Evolutionary conservation across 148 eudicot species (phyloP), one percentile per base, ranked within the genome.

Genomic region (Beta vulgaris): DNA sequence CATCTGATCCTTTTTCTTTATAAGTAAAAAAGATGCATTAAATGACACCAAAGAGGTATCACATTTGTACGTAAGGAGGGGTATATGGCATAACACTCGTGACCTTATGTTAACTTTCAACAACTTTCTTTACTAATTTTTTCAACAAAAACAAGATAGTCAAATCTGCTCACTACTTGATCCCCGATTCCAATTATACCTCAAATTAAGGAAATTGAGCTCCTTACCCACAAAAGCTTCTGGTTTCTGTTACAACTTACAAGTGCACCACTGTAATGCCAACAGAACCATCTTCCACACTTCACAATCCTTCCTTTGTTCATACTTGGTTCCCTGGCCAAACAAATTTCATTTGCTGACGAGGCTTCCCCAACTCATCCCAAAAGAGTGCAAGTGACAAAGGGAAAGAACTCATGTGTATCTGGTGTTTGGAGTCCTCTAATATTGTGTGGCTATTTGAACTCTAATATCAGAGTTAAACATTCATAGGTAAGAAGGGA

Each of bases 401-500:
- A 36, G 26, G n/a, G 43, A 37, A 21, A 37, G 28, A 21, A 36
- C 14, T 36, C 42, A 36, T n/a, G 46, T 34, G 42, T n/a, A 64
- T n/a, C 34, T 43, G 16, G 40, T 62, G 65, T 39, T 34, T 61
- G 40, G 26, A 55, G 61, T 71, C 73, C 10, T 31, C 49, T 65
- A 0, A 48, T 55, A 44, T 54, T 43, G 59, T 48, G 29, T 75
- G 69, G 71, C 72, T 70, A 34, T 63, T 43, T 36, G 58, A 55
- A 60, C 40, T 64, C 48, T 65, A 35, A 65, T 25, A 6, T 32
- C 34, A 28, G 67, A 51, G 55, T 77, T 18, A 13, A 42, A 65
- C 63, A 37, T 77, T 72, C 73, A 31, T 84, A 96, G 99, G 99
- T 96, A 77, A 91, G 91, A 83, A 91, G 91, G 89, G 98, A 96